Percentiles rank a stretch among this genome's conserved stretches.
These are phyloP conservation scores for Periconia sp. DNA, from an alignment of 2,329 filamentous ascomycete species.

Conservation along the genomic window DNA sequence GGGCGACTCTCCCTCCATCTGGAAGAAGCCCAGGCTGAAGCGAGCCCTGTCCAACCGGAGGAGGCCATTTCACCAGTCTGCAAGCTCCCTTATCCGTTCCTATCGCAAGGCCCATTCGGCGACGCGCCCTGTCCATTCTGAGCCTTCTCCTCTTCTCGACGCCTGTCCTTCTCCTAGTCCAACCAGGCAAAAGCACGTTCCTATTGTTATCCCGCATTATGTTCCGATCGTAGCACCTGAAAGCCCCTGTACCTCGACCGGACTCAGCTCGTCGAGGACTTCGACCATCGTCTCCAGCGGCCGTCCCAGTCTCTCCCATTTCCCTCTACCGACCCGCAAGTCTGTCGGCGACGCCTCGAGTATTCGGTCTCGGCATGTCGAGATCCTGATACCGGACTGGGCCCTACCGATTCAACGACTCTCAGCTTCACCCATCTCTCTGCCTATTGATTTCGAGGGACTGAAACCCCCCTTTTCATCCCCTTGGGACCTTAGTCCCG, in stretches of 20 bases:
- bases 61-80: constrained; percentile 34
- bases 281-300: constrained; percentile 37
- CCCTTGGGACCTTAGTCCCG: constrained; percentile 33
- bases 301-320: constrained; percentile 35
- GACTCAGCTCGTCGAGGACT: constrained; percentile 40
- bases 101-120: constrained; percentile 29
- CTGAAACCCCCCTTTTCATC: constrained; percentile 23
- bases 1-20: constrained; percentile 36
- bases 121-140: constrained; percentile 23
- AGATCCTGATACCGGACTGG: constrained; percentile 56
- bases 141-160: constrained; percentile 23
- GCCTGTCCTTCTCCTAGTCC: constrained; percentile 28
- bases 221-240: constrained; percentile 44
- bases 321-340: constrained; percentile 34
- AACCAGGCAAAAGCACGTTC: constrained; percentile 50
- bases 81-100: constrained; percentile 30
- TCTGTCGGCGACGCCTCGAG: constrained; percentile 37
- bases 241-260: constrained; percentile 43
- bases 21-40: constrained; percentile 41
- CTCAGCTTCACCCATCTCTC: constrained; percentile 40
- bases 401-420: constrained; percentile 50
- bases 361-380: constrained; percentile 53
- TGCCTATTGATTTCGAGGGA: constrained; percentile 25
- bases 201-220: constrained; percentile 52
- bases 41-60: constrained; percentile 33